Base-by-base conservation (phyloP, 2,329 filamentous ascomycete species). In the Canariomyces notabilis region DNA sequence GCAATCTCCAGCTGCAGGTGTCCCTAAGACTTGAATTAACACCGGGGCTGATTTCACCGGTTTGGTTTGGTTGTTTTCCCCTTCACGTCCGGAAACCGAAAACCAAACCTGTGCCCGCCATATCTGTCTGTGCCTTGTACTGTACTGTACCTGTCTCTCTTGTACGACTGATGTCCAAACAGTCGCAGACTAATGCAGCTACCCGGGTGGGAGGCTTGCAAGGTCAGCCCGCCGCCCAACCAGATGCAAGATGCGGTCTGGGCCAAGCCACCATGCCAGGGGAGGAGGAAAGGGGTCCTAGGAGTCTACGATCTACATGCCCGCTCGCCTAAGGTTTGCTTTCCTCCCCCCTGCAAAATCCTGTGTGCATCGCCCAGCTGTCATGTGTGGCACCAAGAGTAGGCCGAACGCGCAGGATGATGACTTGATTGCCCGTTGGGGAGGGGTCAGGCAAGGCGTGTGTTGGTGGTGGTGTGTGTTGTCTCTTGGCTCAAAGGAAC, bases 141-240 rank as follows among this genome's bases (percentile, higher is more conserved):
- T n/a, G n/a, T n/a, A n/a, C n/a, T n/a, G n/a, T n/a, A n/a, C n/a
- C n/a, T n/a, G n/a, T n/a, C n/a, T n/a, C n/a, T n/a, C n/a, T 38
- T 37, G 53, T 52, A 48, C 53, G 46, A 56, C 49, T 52, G 57
- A 57, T 49, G 54, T 58, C 55, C 60, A 61, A 62, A 60, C 58
- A 61, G 59, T 49, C 43, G 49, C 39, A 43, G 47, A 44, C 57
- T 56, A 58, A 57, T 59, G 57, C 57, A 52, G 41, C 49, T 53
- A 54, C 51, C 57, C 57, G 55, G 21, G 7, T 12, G 26, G 9
- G 7, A 8, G 44, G 39, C 46, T 19, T 51, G 52, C 50, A 55
- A 38, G 45, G 48, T 22, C 23, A 23, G 32, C 23, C 31, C n/a
- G n/a, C n/a, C n/a, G n/a, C 36, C 49, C 47, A 55, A 49, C 43